Percentiles rank a stretch among this genome's conserved stretches.
Conservation (phyloP, 2,329 filamentous ascomycete species). For the Phaeosphaeriaceae sp. region DNA sequence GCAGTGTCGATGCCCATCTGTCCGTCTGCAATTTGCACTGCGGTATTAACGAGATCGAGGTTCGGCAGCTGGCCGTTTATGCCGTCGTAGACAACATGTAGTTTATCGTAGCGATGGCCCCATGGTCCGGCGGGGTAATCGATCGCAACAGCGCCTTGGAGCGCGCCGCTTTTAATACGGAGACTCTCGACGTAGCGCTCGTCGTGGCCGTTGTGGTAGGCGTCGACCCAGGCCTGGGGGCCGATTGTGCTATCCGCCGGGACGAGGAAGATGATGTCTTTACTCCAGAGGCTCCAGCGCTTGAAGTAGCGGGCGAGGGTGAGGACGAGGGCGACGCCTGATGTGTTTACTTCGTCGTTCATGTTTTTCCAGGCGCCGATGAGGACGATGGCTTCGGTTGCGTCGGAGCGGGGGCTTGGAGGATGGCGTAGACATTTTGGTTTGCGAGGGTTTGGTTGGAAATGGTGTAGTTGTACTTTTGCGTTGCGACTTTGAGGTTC, state of each 20-base stretch:
- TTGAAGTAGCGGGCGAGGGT: conserved; percentile 95
- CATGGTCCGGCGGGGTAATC: conserved; percentile 77
- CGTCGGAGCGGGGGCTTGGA: conserved; percentile 92
- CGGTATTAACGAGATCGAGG: conserved; percentile 92
- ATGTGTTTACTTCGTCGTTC: conserved; percentile 78
- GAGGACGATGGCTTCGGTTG: conserved; percentile 94
- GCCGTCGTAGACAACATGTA: conserved; percentile 94
- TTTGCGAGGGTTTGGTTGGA: conserved; percentile 76
- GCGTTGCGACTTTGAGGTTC: conserved; percentile 85
- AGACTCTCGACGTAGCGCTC: conserved; percentile 73
- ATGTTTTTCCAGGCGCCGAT: conserved; percentile 88
- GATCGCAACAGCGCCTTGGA: conserved; percentile 91
- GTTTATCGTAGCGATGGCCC: conserved; percentile 80
- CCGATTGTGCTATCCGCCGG: conserved; percentile 88
- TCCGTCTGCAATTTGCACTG: conserved; percentile 82
- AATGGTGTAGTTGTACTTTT: conserved; percentile 85
- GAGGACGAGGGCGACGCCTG: conserved; percentile 84
- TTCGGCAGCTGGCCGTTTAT: conserved; percentile 96
- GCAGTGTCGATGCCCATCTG: conserved; percentile 89
- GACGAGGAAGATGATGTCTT: conserved; percentile 93
- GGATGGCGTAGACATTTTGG: conserved; percentile 90
- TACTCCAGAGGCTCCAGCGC: conserved; percentile 97
- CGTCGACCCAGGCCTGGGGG: conserved; percentile 95
- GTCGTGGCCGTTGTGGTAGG: conserved; percentile 90
- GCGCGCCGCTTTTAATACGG: conserved; percentile 86